Evolutionary conservation across 371 early-diverging fungal genomes (phyloP).

Genomic region (Circinella umbellata): DNA sequence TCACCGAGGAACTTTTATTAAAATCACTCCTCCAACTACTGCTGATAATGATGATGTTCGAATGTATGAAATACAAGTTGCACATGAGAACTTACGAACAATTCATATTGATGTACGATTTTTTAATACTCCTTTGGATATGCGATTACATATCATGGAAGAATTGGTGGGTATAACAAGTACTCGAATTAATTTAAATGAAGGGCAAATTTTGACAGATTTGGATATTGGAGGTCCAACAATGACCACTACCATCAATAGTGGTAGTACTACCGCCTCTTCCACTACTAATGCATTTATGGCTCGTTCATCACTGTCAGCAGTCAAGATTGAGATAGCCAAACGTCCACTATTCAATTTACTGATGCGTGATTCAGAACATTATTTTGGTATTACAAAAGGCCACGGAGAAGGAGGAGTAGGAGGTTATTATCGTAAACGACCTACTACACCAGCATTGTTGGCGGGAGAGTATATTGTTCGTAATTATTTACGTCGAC

Average conservation of each 20-base stretch:
- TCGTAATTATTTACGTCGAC: constrained; percentile 62
- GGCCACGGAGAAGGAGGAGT: not conserved
- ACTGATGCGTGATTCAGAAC: constrained; percentile 51
- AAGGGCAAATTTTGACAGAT: not conserved
- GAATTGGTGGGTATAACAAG: constrained; percentile 34
- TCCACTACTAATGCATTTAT: no score
- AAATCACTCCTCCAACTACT: not conserved
- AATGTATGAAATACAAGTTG: constrained; percentile 35
- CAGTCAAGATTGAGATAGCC: not conserved
- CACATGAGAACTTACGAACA: constrained; percentile 33
- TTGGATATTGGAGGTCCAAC: not conserved
- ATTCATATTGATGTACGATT: constrained; percentile 39
- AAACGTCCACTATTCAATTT: constrained; percentile 49
- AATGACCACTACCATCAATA: not conserved
- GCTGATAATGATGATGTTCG: not conserved
- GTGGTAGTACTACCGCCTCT: no score
- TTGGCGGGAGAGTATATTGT: constrained; percentile 48
- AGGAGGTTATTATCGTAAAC: constrained; percentile 17
- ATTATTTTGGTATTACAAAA: constrained; percentile 21
- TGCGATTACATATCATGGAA: constrained; percentile 34
- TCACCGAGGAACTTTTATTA: not conserved
- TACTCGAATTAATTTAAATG: not conserved
- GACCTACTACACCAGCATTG: constrained; percentile 7
- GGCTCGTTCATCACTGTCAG: no score
- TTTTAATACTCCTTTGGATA: constrained; percentile 46